These are phyloP conservation scores for Cercospora beticola DNA, from an alignment of 2,329 filamentous ascomycete species.

Conservation along the genomic window DNA sequence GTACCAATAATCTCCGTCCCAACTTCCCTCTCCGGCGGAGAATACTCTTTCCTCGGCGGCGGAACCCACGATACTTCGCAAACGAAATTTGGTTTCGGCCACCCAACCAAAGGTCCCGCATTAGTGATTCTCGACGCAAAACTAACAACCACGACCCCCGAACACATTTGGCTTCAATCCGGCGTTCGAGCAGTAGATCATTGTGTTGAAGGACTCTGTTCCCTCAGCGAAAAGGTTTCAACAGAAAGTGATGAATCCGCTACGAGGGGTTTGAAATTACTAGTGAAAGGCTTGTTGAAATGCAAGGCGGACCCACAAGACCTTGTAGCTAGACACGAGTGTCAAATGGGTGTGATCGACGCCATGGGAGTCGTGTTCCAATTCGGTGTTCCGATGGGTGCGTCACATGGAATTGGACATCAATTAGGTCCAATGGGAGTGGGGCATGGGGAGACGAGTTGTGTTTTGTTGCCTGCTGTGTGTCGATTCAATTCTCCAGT, in stretches of 20 bases:
- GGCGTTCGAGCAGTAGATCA: slow-evolving; percentile 60
- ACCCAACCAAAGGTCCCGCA: slow-evolving; percentile 40
- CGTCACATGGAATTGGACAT: slow-evolving; percentile 46
- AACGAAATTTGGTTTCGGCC: slow-evolving; percentile 29
- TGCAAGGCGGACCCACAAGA: slow-evolving; percentile 42
- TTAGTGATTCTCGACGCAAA: slow-evolving; percentile 59
- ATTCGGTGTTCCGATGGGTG: slow-evolving; percentile 43
- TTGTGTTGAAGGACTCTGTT: slow-evolving; percentile 57
- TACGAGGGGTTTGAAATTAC: slow-evolving; percentile 40
- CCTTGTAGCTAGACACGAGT: slow-evolving; percentile 47
- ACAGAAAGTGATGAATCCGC: slow-evolving; percentile 41
- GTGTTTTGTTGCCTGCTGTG: slow-evolving; percentile 56
- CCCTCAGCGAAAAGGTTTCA: slow-evolving; percentile 36
- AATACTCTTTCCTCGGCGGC: slow-evolving; percentile 43
- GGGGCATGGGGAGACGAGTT: slow-evolving; percentile 61
- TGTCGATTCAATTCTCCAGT: slow-evolving; percentile 54
- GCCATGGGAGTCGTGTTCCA: slow-evolving; percentile 53
- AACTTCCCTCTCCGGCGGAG: slow-evolving; percentile 26
- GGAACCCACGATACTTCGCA: slow-evolving; percentile 35
- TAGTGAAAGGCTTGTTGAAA: slow-evolving; percentile 48
- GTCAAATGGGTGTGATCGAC: slow-evolving; percentile 53
- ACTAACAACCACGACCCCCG: slow-evolving; percentile 53
- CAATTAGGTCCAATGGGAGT: slow-evolving; percentile 55
- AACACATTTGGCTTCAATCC: slow-evolving; percentile 57
- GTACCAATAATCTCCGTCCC: slow-evolving; percentile 22